A percentile compares a stretch with the other conserved stretches of the same genome.
Conservation (phyloP, 495 filamentous ascomycete species). For the Tuber microsphaerosporum region DNA sequence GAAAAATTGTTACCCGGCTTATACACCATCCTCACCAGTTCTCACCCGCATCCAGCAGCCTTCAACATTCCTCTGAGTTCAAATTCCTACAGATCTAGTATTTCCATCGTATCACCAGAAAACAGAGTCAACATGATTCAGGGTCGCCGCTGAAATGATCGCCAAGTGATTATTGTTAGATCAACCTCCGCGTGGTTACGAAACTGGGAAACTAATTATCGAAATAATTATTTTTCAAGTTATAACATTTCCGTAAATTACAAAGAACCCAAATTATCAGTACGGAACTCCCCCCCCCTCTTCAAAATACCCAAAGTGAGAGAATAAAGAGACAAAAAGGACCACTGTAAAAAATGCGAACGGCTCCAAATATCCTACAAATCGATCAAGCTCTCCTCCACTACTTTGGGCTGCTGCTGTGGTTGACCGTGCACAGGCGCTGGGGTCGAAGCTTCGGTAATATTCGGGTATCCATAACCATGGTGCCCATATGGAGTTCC, state of each 20-base stretch:
- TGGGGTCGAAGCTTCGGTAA: constrained; percentile 28
- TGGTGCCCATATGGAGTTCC: constrained; percentile 21
- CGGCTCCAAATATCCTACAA: constrained; percentile 45
- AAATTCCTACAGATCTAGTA: background rate
- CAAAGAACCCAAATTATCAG: background rate
- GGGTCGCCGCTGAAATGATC: background rate
- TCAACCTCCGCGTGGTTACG: background rate
- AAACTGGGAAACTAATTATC: background rate
- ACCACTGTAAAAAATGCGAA: constrained; percentile 7
- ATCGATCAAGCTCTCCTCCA: constrained; percentile 92
- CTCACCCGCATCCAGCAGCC: background rate
- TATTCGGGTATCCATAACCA: constrained; percentile 14
- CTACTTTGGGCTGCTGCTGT: constrained; percentile 49
- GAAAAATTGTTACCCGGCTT: background rate
- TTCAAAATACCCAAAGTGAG: constrained; percentile 2
- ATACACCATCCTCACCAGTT: background rate
- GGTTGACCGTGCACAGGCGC: constrained; percentile 36
- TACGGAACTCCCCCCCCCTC: background rate
- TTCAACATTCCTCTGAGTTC: background rate
- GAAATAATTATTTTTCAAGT: background rate
- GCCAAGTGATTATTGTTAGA: background rate
- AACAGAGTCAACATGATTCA: background rate
- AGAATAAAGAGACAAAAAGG: constrained; percentile 8
- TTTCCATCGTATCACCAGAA: background rate
- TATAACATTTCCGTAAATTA: constrained; percentile 1